phyloP scores from a whole-genome alignment of 805 yeast species.

The Wickerhamomyces mucosus region DNA sequence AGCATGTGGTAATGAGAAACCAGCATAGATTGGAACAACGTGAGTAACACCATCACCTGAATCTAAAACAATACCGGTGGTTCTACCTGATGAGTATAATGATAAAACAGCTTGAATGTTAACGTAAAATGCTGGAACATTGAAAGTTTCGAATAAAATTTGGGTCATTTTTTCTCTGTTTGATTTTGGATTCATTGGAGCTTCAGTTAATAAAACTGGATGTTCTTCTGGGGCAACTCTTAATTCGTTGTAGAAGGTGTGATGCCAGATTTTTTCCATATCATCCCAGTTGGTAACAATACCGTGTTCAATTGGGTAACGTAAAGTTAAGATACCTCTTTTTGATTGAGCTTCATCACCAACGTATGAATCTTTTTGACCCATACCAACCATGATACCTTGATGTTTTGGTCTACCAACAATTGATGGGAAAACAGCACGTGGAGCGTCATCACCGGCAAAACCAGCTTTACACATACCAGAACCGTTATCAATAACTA shows the following conservation, averaged over 20 bases:
- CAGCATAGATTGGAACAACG: slow-evolving; percentile 99
- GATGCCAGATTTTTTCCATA: slow-evolving; percentile 99
- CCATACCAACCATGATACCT: slow-evolving; percentile 99
- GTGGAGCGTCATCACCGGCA: slow-evolving; percentile 99
- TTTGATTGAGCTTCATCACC: slow-evolving; percentile 99
- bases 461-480: slow-evolving; percentile 99
- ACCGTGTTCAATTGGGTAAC: slow-evolving; percentile 99
- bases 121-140: slow-evolving; percentile 99
- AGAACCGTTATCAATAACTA: slow-evolving; percentile 98
- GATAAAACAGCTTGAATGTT: slow-evolving; percentile 98
- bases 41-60: slow-evolving; percentile 99
- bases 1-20: slow-evolving; percentile 99
- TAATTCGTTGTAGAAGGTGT: slow-evolving; percentile 99
- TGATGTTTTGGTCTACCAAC: slow-evolving; percentile 99
- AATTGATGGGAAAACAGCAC: slow-evolving; percentile 99
- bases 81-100: slow-evolving; percentile 98
- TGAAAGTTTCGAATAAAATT: slow-evolving; percentile 97
- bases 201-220: slow-evolving; percentile 98
- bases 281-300: slow-evolving; percentile 99
- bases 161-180: slow-evolving; percentile 99
- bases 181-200: slow-evolving; percentile 98
- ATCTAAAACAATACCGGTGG: slow-evolving; percentile 99
- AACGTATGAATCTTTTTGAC: slow-evolving; percentile 98
- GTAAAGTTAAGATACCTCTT: slow-evolving; percentile 98
- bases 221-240: slow-evolving; percentile 99